Evolutionary conservation across 495 filamentous ascomycete species (phyloP), one percentile per base, ranked within the genome.

Genomic region (Trichoderma gamsii): DNA sequence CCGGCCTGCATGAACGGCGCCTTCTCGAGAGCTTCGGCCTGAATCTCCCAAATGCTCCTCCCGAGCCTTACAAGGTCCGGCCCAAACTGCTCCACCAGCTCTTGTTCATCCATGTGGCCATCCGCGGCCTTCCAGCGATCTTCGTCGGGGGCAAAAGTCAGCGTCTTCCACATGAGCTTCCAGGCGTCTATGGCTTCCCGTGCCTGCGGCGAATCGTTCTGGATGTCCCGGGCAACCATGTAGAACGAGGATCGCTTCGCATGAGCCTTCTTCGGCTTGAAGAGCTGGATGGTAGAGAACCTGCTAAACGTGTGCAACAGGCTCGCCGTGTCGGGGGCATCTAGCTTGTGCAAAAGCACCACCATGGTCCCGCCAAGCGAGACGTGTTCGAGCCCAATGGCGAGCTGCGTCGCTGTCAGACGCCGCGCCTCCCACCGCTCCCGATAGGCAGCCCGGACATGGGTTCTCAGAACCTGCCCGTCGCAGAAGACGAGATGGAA

Each of bases 401-500:
- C 78, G 13, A 87, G 75, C 71, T 87, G 82, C 0, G 79, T 71
- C 7, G 73, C 51, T 0, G 67, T 68, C 32, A 87, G 72, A 44
- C 85, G 74, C 12, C 51, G 61, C 0, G 76, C 75, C 74, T 88
- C 84, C 23, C 71, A 66, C 0, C 15, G 29, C 67, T 83, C 75
- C n/a, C 80, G 73, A 71, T 84, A 81, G 38, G 69, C 63, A 25
- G 69, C 75, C 23, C 81, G 72, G 49, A 71, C 29, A 27, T 88
- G 85, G 0, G 72, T 80, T 18, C 85, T 72, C 16, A 86, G 74
- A 2, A 85, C 82, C 44, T 87, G 81, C 1, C 85, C 85, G 69
- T 88, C 85, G 72, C 84, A 88, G 49, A 89, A 72, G 15, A 84
- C 76, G 2, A 88, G 77, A 66, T 88, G 79, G 70, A 86, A 88